Evolutionary conservation across 2,329 filamentous ascomycete genomes (phyloP).

Genomic region (Colletotrichum abscissum): DNA sequence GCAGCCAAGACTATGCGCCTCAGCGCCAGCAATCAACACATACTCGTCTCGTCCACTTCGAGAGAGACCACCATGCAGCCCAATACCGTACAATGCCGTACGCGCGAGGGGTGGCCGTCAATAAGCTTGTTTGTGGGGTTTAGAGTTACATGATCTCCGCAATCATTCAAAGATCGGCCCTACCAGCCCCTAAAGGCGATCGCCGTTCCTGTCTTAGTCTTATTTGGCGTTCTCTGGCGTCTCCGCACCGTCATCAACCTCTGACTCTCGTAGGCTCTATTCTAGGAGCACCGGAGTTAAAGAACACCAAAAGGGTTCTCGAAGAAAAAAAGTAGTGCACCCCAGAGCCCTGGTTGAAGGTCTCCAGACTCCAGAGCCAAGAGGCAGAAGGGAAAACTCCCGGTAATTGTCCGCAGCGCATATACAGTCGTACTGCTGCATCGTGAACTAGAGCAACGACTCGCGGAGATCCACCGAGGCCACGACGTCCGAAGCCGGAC

Average conservation of each 20-base stretch:
- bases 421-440: neutral
- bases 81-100: neutral
- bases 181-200: neutral
- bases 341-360: neutral
- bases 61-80: neutral
- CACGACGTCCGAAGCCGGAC: slow-evolving; percentile 11
- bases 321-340: neutral
- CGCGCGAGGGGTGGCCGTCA: neutral
- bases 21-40: neutral
- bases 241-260: neutral
- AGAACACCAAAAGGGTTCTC: neutral
- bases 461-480: slow-evolving; percentile 13
- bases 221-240: neutral
- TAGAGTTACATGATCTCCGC: slow-evolving; percentile 22
- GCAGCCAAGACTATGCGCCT: neutral
- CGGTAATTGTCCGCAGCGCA: neutral
- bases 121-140: slow-evolving; percentile 1
- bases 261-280: neutral
- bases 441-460: neutral
- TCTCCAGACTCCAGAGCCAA: neutral
- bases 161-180: slow-evolving; percentile 9
- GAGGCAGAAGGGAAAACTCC: neutral
- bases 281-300: neutral
- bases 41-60: neutral
- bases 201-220: neutral